Base-by-base conservation (phyloP, 176 grass and related monocot species). In the Bolboschoenus planiculmis region DNA sequence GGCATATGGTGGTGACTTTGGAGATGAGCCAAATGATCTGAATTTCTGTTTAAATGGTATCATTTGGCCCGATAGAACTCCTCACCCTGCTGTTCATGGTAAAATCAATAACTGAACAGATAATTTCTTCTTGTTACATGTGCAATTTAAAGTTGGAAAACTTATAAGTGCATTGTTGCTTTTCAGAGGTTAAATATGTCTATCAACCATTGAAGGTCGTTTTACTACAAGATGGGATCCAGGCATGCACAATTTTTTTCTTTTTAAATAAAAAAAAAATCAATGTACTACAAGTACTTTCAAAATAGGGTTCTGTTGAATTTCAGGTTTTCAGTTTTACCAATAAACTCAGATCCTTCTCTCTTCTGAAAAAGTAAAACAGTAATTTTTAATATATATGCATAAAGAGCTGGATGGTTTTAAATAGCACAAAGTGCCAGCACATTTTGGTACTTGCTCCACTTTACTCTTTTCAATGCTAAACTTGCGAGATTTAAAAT, bases 1-100 rank as follows among this genome's bases (percentile, higher is more conserved):
- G 92, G 95, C 95, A 56, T 98, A 93, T 88, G 95, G 95, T 50
- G 95, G 95, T 56, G 90, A 98, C 59, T 98, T 93, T 65, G 92
- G 95, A 87, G 95, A 97, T 85, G 86, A 63, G 87, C 92, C 95
- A 51, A 97, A 97, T 83, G 92, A 94, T 67, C 87, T 39, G 14
- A 90, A 97, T 63, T 97, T 97, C 90, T 97, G 95, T 71, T 82
- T 97, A 83, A 97, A 97, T 91, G 95, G 95, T 79, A 83, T 97
- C 84, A 81, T 91, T 35, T 97, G 95, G 95, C 92, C 92, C 44
- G 95, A 97, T 93, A 88, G 95, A 46, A 94, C 92, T 2, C 91
- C 91, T 90, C 95, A 94, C 82, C 95, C 90, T 48, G 87, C 92
- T 87, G 59, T 94, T 74, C 87, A 97, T 87, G 92, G 95, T 97